Evolutionary conservation across 768 basidiomycete genomes (phyloP), one percentile per base, ranked within the genome.

Genomic region (Kockovaella imperatae): DNA sequence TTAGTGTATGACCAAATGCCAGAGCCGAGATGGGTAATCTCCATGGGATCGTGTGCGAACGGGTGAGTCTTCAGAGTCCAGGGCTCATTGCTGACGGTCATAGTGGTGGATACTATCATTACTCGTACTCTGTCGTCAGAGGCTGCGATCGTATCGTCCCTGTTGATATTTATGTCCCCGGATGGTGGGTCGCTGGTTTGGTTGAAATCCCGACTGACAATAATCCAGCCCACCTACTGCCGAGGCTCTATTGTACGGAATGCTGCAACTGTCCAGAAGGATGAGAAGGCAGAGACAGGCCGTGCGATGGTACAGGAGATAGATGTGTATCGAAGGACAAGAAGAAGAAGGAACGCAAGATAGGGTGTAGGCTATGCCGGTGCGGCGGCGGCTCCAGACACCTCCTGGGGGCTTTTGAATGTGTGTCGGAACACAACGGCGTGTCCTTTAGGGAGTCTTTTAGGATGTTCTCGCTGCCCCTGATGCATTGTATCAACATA

Each of bases 21-120:
- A 26, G 90, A 96, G 65, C 95, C 95, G 50, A 80, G 93, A 66
- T 99, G 95, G 95, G 95, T 99, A 49, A 86, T 99, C 67, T 97
- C 93, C 21, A 97, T 99, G 95, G 95, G 95, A 38, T 96, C 93
- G 4, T 99, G 95, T 72, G 95, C 95, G 15, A 97, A 97, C 71
- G 95, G 95, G 57, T 59, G 35, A 41, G 57, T 45, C 15, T 7
- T 5, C 21, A 28, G n/a, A 11, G n/a, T 42, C 8, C 8, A 8
- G 11, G n/a, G n/a, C 21, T 43, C 25, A 24, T 17, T 14, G 13
- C 48, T 49, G 35, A 57, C 34, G 34, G 14, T 29, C 14, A 21
- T 30, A 53, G 55, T 30, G 61, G 59, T 42, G 62, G 55, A 2
- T 91, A 90, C 75, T 90, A 91, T 72, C 90, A 93, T 74, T 95